A percentile compares a stretch with the other conserved stretches of the same genome.
phyloP scores from a whole-genome alignment of 1,284 basidiomycete species.

The Trametes sp. region DNA sequence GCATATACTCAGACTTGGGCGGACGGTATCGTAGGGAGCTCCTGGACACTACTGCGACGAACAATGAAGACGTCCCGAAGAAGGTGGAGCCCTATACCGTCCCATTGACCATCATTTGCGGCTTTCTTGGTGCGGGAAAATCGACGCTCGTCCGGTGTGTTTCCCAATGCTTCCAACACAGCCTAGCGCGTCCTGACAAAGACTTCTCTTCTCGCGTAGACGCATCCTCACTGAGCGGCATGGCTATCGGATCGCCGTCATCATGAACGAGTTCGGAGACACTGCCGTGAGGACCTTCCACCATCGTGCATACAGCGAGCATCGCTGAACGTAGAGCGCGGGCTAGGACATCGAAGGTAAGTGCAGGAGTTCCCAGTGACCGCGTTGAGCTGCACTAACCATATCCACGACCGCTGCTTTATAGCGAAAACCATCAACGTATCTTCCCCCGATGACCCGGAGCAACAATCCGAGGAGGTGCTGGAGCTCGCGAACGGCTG shows the following conservation, averaged over 20 bases:
- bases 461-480: conserved; percentile 77
- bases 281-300: conserved; percentile 63
- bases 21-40: conserved; percentile 47
- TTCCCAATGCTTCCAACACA: not conserved
- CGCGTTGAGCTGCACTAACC: not conserved
- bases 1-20: not conserved
- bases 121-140: conserved; percentile 92
- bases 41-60: conserved; percentile 46
- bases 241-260: conserved; percentile 94
- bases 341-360: conserved; percentile 41
- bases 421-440: conserved; percentile 81
- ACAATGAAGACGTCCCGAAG: conserved; percentile 15
- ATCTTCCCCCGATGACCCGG: conserved; percentile 70
- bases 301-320: not conserved
- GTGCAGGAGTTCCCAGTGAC: not conserved
- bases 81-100: conserved; percentile 50
- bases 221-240: conserved; percentile 91
- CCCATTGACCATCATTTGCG: conserved; percentile 90
- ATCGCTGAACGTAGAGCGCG: conserved; percentile 11
- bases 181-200: not conserved
- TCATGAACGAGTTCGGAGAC: conserved; percentile 95
- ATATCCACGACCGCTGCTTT: not conserved
- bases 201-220: conserved; percentile 45
- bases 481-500: conserved; percentile 93
- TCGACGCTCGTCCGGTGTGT: conserved; percentile 82